Percentiles rank a stretch among this genome's conserved stretches.
phyloP scores from a whole-genome alignment of 192 early-diverging fungal genomes.

The Geranomyces variabilis region DNA sequence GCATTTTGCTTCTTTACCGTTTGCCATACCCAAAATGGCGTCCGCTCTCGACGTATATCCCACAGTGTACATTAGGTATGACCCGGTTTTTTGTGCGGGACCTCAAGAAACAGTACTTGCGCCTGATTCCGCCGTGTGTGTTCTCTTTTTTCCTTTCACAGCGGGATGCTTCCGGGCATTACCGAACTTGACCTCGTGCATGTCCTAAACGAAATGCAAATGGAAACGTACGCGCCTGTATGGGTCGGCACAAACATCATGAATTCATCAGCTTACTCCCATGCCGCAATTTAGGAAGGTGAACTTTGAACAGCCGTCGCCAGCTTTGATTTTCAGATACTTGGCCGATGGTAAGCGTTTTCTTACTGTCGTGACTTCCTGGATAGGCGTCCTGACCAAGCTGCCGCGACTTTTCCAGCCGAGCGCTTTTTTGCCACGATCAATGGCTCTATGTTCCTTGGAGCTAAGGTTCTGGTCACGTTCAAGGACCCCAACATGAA shows the following conservation, averaged over 20 bases:
- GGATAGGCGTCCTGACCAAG: too few relatives aligned
- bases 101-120: too few relatives aligned
- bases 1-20: neutral
- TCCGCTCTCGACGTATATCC: conserved; percentile 51
- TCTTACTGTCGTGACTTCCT: neutral
- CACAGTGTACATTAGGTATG: conserved; percentile 48
- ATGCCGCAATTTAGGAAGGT: conserved; percentile 28
- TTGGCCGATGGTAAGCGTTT: conserved; percentile 41
- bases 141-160: neutral
- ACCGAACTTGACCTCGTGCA: conserved; percentile 52
- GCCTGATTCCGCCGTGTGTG: neutral
- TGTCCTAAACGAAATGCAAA: conserved; percentile 49
- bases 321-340: conserved; percentile 51
- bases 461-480: conserved; percentile 50
- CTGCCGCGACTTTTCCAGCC: conserved; percentile 24
- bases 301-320: conserved; percentile 27
- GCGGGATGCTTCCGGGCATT: conserved; percentile 50
- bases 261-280: too few relatives aligned
- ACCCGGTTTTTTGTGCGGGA: neutral
- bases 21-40: conserved; percentile 11
- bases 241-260: conserved; percentile 43
- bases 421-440: conserved; percentile 56
- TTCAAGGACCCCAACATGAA: conserved; percentile 60
- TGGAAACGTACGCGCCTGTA: conserved; percentile 44
- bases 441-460: conserved; percentile 54